Base-by-base conservation (phyloP, 2,329 filamentous ascomycete species). In the Monilinia laxa region DNA sequence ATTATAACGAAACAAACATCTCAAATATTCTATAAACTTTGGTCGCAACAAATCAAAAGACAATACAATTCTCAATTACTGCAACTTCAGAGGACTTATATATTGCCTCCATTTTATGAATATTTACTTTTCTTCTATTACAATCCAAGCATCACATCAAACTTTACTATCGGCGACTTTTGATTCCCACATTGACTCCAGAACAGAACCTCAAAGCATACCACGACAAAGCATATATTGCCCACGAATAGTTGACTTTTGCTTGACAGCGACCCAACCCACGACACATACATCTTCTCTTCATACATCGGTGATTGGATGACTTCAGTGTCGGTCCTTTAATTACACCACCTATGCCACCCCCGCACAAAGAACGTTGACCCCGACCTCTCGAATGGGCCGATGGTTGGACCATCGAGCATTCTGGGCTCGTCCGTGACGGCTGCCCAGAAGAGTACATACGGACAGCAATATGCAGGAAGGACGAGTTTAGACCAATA, bases 341-440 rank as follows among this genome's bases (percentile, higher is more conserved):
- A 70, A 52, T 49, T 60, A 40, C 58, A 53, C 68, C 62, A 75
- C 75, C 73, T 69, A 76, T 76, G 75, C 71, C 67, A 73, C 72
- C 72, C 56, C 69, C 66, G 49, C 56, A 67, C 65, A 62, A 69
- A 70, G 58, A 65, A 56, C 68, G 67, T 71, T 76, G 73, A 76
- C 68, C 67, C 65, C 57, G 42, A 62, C 68, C 65, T 68, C 64
- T 71, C 70, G 71, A 65, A 76, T 76, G 75, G 76, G 70, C 73
- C 75, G 73, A 76, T 77, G 75, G 75, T 75, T 72, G 75, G 73
- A 68, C 74, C 75, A 73, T 70, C 76, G 70, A 77, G 80, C 77
- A 84, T 84, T 80, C 79, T 85, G 78, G 82, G 81, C 77, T 79
- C 81, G 76, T 83, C 83, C 71, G 80, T 81, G 72, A 83, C 81